Percentiles rank a stretch among this genome's conserved stretches.
These are phyloP conservation scores for Leccinum pellstonianum DNA, from an alignment of 768 basidiomycete genomes.

Conservation along the genomic window DNA sequence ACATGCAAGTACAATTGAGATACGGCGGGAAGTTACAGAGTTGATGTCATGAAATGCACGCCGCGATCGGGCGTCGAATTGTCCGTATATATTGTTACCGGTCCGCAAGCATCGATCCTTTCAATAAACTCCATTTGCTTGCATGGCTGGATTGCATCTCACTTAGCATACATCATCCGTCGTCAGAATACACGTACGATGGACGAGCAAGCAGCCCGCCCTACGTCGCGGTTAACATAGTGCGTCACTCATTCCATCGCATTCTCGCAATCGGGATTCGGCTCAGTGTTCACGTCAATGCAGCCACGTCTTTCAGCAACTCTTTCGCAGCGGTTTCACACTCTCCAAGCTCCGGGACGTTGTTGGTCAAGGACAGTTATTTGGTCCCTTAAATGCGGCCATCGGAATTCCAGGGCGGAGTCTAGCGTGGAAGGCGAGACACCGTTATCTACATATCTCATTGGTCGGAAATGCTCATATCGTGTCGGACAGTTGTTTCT, in stretches of 20 bases:
- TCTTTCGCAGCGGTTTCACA: conserved; percentile 53
- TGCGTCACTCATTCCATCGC: conserved; percentile 15
- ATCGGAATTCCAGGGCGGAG: conserved; percentile 70
- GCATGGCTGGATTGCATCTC: neutral
- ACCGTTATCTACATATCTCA: conserved; percentile 9
- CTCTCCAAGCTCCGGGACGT: conserved; percentile 68
- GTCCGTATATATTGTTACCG: neutral
- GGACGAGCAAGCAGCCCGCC: conserved; percentile 28
- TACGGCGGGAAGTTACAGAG: no score
- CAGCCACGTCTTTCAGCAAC: conserved; percentile 43
- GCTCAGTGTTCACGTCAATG: conserved; percentile 6
- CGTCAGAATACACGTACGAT: conserved; percentile 11
- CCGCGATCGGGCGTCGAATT: neutral
- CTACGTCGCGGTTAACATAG: conserved; percentile 24
- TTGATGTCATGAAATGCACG: neutral
- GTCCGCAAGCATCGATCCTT: neutral
- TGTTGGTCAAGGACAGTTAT: conserved; percentile 59
- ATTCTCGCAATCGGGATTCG: neutral
- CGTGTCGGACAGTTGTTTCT: conserved; percentile 59
- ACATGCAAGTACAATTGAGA: no score
- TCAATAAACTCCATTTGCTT: neutral
- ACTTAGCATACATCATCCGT: neutral
- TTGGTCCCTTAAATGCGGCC: conserved; percentile 40
- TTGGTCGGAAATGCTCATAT: conserved; percentile 22
- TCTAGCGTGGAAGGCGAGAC: conserved; percentile 75